A percentile compares a stretch with the other conserved stretches of the same genome.
Conservation (phyloP, 1,284 basidiomycete genomes). For the Leccinum subrobustum region DNA sequence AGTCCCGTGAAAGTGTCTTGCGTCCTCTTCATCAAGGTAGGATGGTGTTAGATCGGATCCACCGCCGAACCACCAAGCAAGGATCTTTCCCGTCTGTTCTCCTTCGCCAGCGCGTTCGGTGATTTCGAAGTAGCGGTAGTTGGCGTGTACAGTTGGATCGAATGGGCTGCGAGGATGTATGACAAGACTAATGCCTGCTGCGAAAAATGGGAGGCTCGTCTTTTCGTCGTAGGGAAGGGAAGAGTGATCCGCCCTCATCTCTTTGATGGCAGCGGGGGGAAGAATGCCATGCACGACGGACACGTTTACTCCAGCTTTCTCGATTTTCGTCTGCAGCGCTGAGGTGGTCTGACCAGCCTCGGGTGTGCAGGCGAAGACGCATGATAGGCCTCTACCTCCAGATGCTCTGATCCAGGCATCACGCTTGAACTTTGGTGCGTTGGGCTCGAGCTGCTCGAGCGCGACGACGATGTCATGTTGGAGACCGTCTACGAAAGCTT, state of each 20-base stretch:
- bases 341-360: slow-evolving; percentile 29
- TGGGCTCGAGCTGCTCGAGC: slow-evolving; percentile 79
- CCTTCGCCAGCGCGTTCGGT: slow-evolving; percentile 48
- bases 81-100: slow-evolving; percentile 40
- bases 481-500: slow-evolving; percentile 75
- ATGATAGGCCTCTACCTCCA: slow-evolving; percentile 87
- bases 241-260: slow-evolving; percentile 93
- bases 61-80: slow-evolving; percentile 99
- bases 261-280: slow-evolving; percentile 84
- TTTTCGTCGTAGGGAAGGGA: slow-evolving; percentile 68
- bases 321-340: slow-evolving; percentile 59
- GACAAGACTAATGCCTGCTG: slow-evolving; percentile 88
- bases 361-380: slow-evolving; percentile 74
- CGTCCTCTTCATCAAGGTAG: slow-evolving; percentile 90
- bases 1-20: slow-evolving; percentile 81
- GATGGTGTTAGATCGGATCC: slow-evolving; percentile 96
- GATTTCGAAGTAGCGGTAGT: slow-evolving; percentile 98
- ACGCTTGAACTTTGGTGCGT: slow-evolving; percentile 73
- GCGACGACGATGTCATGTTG: slow-evolving; percentile 83
- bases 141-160: slow-evolving; percentile 92
- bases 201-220: slow-evolving; percentile 85
- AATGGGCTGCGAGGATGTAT: slow-evolving; percentile 93
- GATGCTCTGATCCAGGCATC: slow-evolving; percentile 86
- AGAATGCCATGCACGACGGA: slow-evolving; percentile 89
- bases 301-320: slow-evolving; percentile 97